Base-by-base conservation (phyloP, 2,329 filamentous ascomycete genomes). In the Cercospora sp. region DNA sequence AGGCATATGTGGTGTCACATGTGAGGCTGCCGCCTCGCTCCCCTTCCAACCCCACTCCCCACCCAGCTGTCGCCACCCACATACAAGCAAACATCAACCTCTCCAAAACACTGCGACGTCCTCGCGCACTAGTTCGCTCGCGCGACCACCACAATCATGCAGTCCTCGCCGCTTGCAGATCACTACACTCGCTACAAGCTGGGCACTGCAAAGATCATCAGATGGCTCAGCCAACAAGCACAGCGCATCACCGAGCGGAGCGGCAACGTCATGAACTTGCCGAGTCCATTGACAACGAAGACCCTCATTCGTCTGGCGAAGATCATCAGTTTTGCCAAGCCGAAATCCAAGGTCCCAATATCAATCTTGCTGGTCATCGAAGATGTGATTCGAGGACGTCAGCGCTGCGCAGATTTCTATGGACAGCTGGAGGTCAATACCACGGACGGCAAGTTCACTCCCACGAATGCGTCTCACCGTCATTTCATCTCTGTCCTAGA, bases 141-240 rank as follows among this genome's bases (percentile, higher is more conserved):
- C 23, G 23, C 23, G 23, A 26, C 23, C 23, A 26, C 23, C 23
- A 4, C 23, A 31, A 13, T 20, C 55, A 36, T 59, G 28, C n/a
- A 28, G 30, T 2, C 55, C 30, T 20, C 30, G 16, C 55, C 28
- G 18, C 26, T 59, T 20, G 55, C 55, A n/a, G 28, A 58, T 33
- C 55, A 58, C 28, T 33, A 58, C 55, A 58, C 55, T 18, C 55
- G 55, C 55, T 58, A 58, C 55, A 58, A 58, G 5, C 28, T 58
- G 55, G 55, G 55, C 55, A 58, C 55, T 6, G 30, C 48, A 1
- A 58, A 58, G 16, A 8, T 58, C 13, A 58, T 58, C 13, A n/a
- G 55, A 33, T 58, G 55, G 55, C 55, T 58, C 55, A 58, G 26
- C 18, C 55, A 58, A 8, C 55, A 58, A 58, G 55, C 55, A 33